Conservation (phyloP, 805 yeast species). For the Zygosaccharomyces bailii region DNA sequence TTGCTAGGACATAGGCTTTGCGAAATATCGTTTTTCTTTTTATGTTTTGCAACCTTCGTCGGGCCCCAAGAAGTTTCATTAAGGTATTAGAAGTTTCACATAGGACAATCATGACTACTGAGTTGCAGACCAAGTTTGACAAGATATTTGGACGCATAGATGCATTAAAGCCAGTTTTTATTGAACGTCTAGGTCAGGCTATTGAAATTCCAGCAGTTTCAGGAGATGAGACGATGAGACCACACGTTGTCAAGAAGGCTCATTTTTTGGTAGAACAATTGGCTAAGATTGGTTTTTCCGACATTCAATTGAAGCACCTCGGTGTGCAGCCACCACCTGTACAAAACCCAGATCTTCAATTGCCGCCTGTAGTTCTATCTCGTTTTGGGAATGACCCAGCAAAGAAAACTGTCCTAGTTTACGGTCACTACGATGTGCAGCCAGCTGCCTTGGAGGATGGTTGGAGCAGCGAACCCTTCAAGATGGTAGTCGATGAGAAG, state of each 20-base stretch:
- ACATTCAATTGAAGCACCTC: conserved; percentile 74
- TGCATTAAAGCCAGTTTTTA: conserved; percentile 70
- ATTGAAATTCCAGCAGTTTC: conserved; percentile 94
- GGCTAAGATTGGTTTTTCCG: conserved; percentile 69
- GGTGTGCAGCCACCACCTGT: conserved; percentile 94
- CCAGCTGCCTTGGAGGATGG: conserved; percentile 93
- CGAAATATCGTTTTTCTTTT: not conserved
- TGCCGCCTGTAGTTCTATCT: conserved; percentile 95
- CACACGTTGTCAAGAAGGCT: conserved; percentile 87
- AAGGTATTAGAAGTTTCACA: not conserved
- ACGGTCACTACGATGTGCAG: conserved; percentile 98
- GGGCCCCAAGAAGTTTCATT: conserved; percentile 1
- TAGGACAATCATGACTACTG: conserved; percentile 15
- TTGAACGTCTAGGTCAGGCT: conserved; percentile 72
- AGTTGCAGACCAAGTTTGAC: conserved; percentile 22
- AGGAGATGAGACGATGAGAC: conserved; percentile 82
- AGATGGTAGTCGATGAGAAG: conserved; percentile 56
- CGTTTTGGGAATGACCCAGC: conserved; percentile 76
- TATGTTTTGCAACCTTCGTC: conserved; percentile 9
- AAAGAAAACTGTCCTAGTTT: conserved; percentile 85
- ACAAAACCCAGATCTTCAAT: conserved; percentile 55
- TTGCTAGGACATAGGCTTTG: not conserved
- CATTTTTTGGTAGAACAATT: conserved; percentile 72
- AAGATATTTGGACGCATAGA: conserved; percentile 55
- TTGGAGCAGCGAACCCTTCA: conserved; percentile 92